Base-by-base conservation (phyloP, 2,329 filamentous ascomycete species). In the Fonsecaea multimorphosa region DNA sequence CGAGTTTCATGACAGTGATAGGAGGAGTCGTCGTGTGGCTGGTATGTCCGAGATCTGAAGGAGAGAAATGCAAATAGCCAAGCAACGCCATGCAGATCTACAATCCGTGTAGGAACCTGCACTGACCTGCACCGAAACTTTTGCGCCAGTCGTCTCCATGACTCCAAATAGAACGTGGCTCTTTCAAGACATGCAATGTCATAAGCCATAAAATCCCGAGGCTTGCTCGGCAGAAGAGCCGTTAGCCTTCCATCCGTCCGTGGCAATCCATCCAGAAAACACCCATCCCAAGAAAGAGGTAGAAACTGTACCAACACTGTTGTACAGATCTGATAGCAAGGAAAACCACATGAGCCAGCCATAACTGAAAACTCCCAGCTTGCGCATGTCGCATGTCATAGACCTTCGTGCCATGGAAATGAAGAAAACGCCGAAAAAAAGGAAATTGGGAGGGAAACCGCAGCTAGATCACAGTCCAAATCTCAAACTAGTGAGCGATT, bases 381-480 rank as follows among this genome's bases (percentile, higher is more conserved):
- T 65, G 68, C 67, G 66, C 68, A 70, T 71, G 61, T 68, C 67
- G 64, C 69, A 65, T 68, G 46, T 70, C 70, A 60, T 71, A 58
- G 67, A 67, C 64, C 67, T 67, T 69, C 66, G 68, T 71, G 56
- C 53, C 65, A 65, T 64, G 56, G 63, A 64, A 63, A 53, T 31
- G 40, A 60, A 58, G 31, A 61, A 32, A 63, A 68, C 58, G 65
- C 65, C 63, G 62, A 51, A 11, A 69, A 60, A 44, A 22, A 66
- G 51, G 60, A 61, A 62, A 57, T 32, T 24, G 11, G 14, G 46
- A 46, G 60, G 31, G 38, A 44, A 59, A 64, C 58, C 58, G 32
- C n/a, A 52, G 54, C 36, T 59, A 64, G 58, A 66, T 66, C 61
- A 54, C 55, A 58, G 29, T 11, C 2, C 38, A 38, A 22, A 6